Evolutionary conservation across 1,139 yeast genomes (phyloP), one percentile per base, ranked within the genome.

Genomic region (Candida glucosophila): DNA sequence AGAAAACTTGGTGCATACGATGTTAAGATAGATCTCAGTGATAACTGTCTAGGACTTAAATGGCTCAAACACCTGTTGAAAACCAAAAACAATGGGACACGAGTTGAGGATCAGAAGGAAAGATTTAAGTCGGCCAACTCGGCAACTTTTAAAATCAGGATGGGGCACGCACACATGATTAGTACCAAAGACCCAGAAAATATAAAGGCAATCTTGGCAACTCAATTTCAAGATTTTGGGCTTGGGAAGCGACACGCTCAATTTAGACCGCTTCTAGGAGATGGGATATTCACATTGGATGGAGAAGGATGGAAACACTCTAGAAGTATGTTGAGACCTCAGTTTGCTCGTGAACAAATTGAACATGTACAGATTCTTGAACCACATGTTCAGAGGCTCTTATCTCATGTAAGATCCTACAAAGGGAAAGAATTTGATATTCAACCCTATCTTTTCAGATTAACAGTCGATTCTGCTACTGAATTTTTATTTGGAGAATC

Each of bases 401-500:
- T 57, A 22, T 49, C 50, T 23, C 62, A 56, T 24, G 35, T 68
- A 22, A 33, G 37, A 15, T 43, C 43, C 23, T 25, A 36, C 27
- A 29, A 45, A 6, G 65, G 63, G 17, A 36, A 48, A 13, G 42
- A 41, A 20, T 52, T 69, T 34, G 75, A 73, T 34, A 43, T 70
- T 17, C 77, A 70, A 40, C 58, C 52, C 15, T 50, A 63, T 27
- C 68, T 69, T 42, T 71, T 62, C 47, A 49, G 49, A 31, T 49
- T 73, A 24, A 73, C 79, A 5, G 56, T 73, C 32, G 79, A 73
- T 41, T 61, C 74, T 14, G 69, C 78, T 4, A 65, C 77, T 10
- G 77, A 73, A 44, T 70, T 71, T 39, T 53, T 73, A 37, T 72
- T 73, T 48, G 79, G 79, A 8, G 71, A 65, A 40, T 59, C 72